Conservation (phyloP, 129 eudicot species). For the Chrysanthemum makinoi region DNA sequence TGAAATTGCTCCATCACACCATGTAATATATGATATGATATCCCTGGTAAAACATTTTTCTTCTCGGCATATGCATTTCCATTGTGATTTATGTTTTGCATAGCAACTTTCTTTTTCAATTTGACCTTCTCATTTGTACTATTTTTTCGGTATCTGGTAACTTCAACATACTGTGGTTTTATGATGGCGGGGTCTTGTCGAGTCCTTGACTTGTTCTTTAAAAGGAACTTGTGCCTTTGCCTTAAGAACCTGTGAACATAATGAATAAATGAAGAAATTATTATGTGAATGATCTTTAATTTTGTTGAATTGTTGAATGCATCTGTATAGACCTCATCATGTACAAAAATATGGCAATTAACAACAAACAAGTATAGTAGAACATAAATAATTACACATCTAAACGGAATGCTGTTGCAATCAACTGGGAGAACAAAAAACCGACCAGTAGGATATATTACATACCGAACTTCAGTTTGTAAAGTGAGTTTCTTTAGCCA, state of each 20-base stretch:
- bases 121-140: slow-evolving; percentile 14
- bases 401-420: background rate
- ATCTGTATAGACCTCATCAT: no score
- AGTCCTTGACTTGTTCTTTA: slow-evolving; percentile 29
- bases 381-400: background rate
- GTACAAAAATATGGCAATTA: background rate
- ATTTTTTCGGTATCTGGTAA: slow-evolving; percentile 6
- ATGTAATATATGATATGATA: slow-evolving; percentile 3
- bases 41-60: slow-evolving; percentile 12
- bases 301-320: background rate
- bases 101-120: slow-evolving; percentile 26
- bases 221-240: slow-evolving; percentile 35
- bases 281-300: background rate
- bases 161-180: slow-evolving; percentile 14
- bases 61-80: slow-evolving; percentile 25
- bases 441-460: background rate
- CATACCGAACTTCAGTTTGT: slow-evolving; percentile 68
- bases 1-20: slow-evolving; percentile 23
- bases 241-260: slow-evolving; percentile 42
- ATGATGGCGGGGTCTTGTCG: slow-evolving; percentile 23
- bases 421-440: background rate
- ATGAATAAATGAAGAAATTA: background rate
- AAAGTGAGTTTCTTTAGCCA: slow-evolving; percentile 44
- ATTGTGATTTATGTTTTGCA: slow-evolving; percentile 21
- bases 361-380: background rate